Evolutionary conservation across 1,284 basidiomycete genomes (phyloP), one percentile per base, ranked within the genome.

Genomic region (Flammula alnicola): DNA sequence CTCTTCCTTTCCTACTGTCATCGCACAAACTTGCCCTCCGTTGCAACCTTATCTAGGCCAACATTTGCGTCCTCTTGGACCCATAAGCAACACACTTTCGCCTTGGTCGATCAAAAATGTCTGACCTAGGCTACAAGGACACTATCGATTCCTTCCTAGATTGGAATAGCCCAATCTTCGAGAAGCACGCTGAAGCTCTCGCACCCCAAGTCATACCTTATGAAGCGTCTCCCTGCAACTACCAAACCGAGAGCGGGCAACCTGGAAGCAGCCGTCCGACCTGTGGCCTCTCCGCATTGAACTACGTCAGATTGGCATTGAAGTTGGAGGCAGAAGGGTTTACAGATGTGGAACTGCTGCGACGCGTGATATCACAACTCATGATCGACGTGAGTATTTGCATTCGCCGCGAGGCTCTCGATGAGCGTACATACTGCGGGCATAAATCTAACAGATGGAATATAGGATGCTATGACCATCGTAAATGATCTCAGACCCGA

Each of bases 351-450:
- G 44, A 49, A 3, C 35, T 52, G 17, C 23, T 53, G 25, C 38
- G 29, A 29, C 44, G 40, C 29, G 7, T 58, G 39, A 35, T 51
- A 25, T 55, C 56, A 10, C 42, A 44, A 19, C 29, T 30, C 10
- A 51, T 39, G 31, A 44, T 54, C 17, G 31, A 51, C 31, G 56
- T 58, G 32, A 51, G 56, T 44, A 3, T 27, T 36, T 11, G 39
- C 35, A n/a, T 33, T 26, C 19, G 12, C 5, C n/a, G 11, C 26
- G 22, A 27, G 33, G 8, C 9, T 17, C 14, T 2, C 5, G n/a
- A 27, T 40, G 26, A n/a, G n/a, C n/a, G n/a, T n/a, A n/a, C n/a
- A n/a, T n/a, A n/a, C n/a, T n/a, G n/a, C n/a, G n/a, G n/a, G n/a
- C n/a, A n/a, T n/a, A n/a, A n/a, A n/a, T n/a, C n/a, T n/a, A n/a